Evolutionary conservation across 208 protist species (phyloP), one percentile per base, ranked within the genome.

Genomic region (Trypanosoma congolense): DNA sequence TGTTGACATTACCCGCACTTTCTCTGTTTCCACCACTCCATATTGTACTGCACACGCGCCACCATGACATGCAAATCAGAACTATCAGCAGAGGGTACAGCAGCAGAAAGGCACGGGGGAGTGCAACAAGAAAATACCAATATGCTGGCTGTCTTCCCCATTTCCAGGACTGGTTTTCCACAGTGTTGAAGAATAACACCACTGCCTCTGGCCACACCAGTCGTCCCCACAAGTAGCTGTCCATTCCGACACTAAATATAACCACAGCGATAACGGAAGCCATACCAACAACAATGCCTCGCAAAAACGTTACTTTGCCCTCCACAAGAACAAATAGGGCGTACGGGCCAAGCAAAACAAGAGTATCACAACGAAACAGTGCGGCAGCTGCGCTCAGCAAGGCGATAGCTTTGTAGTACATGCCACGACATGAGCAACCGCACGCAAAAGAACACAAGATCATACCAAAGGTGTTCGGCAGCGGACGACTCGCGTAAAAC

Each of bases 391-490:
- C 46, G 4, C 69, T 68, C 3, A 80, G 42, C 8, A 70, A 6
- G 3, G 57, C 50, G 22, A 79, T 38, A 14, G 55, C 56, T n/a
- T 22, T 16, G 47, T 56, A 46, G 9, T 56, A 44, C n/a, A 40
- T 30, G 3, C 52, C 55, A 12, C 70, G 55, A 31, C 91, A 46
- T 50, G 70, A 76, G 30, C 33, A 63, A 22, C 63, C 65, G n/a
- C 77, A 73, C 4, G 79, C 85, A 16, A 80, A 14, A 40, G 60
- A 75, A 51, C 46, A 45, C 33, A 78, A 29, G 38, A 83, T 40
- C 4, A 93, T 45, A 6, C 87, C 95, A 61, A 93, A 97, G 1
- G 80, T 89, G 65, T 98, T 98, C 19, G 93, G 92, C 9, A 98
- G 74, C 35, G 90, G 54, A 21, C 95, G 70, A 8, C 64, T 81